These are phyloP conservation scores for Botrytis elliptica DNA, from an alignment of 2,329 filamentous ascomycete genomes.

Conservation along the genomic window DNA sequence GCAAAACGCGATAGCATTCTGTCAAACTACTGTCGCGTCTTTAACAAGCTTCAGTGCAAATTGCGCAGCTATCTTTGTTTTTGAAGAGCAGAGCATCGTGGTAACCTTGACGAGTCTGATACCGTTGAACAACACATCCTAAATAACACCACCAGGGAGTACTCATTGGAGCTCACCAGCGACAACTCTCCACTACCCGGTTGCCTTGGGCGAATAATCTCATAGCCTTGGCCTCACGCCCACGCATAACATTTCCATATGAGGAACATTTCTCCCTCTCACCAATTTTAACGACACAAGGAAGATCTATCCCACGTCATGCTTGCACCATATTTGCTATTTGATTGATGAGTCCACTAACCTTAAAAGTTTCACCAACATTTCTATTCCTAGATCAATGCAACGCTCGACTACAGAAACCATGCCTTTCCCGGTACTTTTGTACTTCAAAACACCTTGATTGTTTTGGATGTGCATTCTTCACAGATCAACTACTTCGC, in stretches of 20 bases:
- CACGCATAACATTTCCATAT: slow-evolving; percentile 16
- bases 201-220: not conserved
- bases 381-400: not conserved
- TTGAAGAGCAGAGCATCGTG: not conserved
- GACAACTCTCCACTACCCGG: not conserved
- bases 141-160: not conserved
- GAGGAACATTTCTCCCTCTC: slow-evolving; percentile 21
- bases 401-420: slow-evolving; percentile 16
- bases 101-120: not conserved
- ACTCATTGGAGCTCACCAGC: not conserved
- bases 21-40: not conserved
- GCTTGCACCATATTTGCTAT: slow-evolving; percentile 18
- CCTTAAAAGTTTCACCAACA: slow-evolving; percentile 11
- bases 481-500: not conserved
- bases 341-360: slow-evolving; percentile 19
- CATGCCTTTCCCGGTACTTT: slow-evolving; percentile 7
- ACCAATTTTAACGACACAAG: not conserved
- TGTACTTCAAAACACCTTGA: not conserved
- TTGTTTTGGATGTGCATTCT: not conserved
- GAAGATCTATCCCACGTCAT: slow-evolving; percentile 14
- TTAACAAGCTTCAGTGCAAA: not conserved
- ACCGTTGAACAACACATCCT: not conserved
- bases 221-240: not conserved
- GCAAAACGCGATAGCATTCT: not conserved
- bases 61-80: not conserved